Percentiles rank a stretch among this genome's conserved stretches.
These are phyloP conservation scores for Apiotrichum porosum DNA, from an alignment of 1,284 basidiomycete genomes.

Conservation along the genomic window DNA sequence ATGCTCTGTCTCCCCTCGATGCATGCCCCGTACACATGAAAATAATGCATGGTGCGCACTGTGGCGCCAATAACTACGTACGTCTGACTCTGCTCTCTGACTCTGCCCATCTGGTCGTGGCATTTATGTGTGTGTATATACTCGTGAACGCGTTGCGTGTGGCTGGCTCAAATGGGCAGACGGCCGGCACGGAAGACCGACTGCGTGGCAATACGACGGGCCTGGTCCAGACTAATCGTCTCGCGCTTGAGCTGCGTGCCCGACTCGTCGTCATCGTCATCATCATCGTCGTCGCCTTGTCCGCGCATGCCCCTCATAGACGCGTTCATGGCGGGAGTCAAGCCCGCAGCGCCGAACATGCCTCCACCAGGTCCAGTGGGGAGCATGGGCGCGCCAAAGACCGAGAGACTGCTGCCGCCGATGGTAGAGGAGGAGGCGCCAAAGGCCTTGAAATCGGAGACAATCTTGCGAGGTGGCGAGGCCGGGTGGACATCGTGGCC, in stretches of 20 bases:
- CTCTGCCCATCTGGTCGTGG: too few relatives aligned
- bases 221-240: conserved; percentile 82
- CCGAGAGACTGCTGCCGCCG: conserved; percentile 14
- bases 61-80: too few relatives aligned
- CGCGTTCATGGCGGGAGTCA: conserved; percentile 30
- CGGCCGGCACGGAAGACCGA: conserved; percentile 50
- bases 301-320: conserved; percentile 44
- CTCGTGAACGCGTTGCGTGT: too few relatives aligned
- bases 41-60: too few relatives aligned
- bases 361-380: conserved; percentile 46
- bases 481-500: conserved; percentile 35
- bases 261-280: conserved; percentile 51
- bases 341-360: conserved; percentile 45
- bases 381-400: conserved; percentile 50
- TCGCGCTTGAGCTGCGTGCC: conserved; percentile 65
- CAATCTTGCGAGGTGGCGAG: conserved; percentile 70
- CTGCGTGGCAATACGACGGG: conserved; percentile 54
- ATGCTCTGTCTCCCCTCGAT: too few relatives aligned
- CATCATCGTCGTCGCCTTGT: conserved; percentile 59
- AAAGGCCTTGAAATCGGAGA: conserved; percentile 83
- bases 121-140: too few relatives aligned
- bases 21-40: too few relatives aligned
- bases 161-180: conserved; percentile 20
- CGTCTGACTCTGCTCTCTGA: too few relatives aligned
- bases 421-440: conserved; percentile 53